Percentiles rank a stretch among this genome's conserved stretches.
Conservation (phyloP, 1,284 basidiomycete genomes). For the Ganoderma lucidum region DNA sequence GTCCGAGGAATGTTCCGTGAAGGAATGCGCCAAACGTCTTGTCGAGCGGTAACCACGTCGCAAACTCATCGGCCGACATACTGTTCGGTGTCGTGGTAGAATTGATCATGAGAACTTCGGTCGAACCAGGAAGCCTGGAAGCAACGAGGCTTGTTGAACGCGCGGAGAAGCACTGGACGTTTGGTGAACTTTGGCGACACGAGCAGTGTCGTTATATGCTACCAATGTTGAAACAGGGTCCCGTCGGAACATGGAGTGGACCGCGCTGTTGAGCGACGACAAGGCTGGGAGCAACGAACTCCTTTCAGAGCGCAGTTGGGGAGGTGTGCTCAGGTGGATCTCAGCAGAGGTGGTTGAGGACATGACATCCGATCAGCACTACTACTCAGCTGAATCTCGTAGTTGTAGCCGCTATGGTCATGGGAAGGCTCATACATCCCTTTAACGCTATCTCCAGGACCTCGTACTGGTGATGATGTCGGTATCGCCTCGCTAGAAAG, state of each 20-base stretch:
- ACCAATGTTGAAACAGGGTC: background rate
- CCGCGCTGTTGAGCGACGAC: no score
- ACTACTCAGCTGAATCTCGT: background rate
- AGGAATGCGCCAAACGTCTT: constrained; percentile 18
- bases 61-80: background rate
- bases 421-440: background rate
- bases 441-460: no score
- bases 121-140: background rate
- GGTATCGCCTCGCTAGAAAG: background rate
- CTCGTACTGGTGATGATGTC: no score
- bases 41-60: constrained; percentile 15
- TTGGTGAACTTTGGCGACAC: background rate
- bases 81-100: background rate
- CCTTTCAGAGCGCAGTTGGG: background rate
- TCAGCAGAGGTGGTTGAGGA: background rate
- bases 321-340: background rate
- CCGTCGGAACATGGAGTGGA: background rate
- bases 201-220: background rate
- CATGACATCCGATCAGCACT: background rate
- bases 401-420: background rate
- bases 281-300: background rate
- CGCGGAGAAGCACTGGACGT: background rate
- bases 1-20: constrained; percentile 13
- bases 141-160: no score
- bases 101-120: background rate